phyloP scores from a whole-genome alignment of 495 filamentous ascomycete genomes.

The Zalerion maritima region DNA sequence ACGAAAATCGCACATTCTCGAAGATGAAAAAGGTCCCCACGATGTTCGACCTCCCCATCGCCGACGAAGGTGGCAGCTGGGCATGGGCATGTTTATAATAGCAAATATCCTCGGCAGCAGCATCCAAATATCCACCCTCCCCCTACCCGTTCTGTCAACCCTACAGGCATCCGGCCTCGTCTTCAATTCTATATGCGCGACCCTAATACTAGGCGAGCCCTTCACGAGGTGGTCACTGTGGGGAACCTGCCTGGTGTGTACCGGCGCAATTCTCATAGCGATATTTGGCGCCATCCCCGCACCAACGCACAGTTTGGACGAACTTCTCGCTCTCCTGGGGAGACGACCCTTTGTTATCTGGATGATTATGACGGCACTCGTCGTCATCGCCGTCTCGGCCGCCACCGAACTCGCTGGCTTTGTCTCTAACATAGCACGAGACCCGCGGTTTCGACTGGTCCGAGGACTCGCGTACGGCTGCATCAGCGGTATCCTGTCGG shows the following conservation, averaged over 20 bases:
- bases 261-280: constrained; percentile 77
- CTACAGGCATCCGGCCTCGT: constrained; percentile 92
- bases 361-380: constrained; percentile 64
- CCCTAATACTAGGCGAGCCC: constrained; percentile 80
- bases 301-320: constrained; percentile 74
- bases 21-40: constrained; percentile 80
- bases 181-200: constrained; percentile 96
- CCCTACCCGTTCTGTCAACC: constrained; percentile 86
- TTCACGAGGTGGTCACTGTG: constrained; percentile 85
- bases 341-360: constrained; percentile 71
- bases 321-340: constrained; percentile 64
- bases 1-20: constrained; percentile 94
- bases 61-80: constrained; percentile 90
- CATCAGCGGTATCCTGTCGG: constrained; percentile 85
- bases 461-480: constrained; percentile 79
- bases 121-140: constrained; percentile 94
- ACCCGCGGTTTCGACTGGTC: constrained; percentile 54
- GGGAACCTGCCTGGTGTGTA: constrained; percentile 76
- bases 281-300: constrained; percentile 92
- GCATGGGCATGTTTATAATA: constrained; percentile 93
- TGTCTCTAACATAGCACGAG: constrained; percentile 34
- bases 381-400: constrained; percentile 54
- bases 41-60: constrained; percentile 74
- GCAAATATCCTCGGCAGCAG: constrained; percentile 89
- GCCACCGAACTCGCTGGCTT: constrained; percentile 42